Evolutionary conservation across 331 rosid species (phyloP).

Genomic region (Malus hybrid): DNA sequence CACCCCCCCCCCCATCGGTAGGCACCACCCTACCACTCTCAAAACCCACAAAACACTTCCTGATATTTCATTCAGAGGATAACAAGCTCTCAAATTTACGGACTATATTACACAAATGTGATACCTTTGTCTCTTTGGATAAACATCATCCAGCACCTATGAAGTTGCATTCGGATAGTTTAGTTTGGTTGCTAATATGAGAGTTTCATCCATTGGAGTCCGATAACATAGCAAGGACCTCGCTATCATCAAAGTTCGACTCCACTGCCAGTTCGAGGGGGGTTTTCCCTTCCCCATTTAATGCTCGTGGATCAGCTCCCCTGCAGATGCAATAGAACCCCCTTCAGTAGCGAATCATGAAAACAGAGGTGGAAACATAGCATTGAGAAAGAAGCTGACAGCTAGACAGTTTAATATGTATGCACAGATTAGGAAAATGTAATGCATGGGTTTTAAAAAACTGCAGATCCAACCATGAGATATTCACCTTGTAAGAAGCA

Average conservation of each 20-base stretch:
- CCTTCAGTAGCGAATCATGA: constrained; percentile 13
- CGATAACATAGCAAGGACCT: constrained; percentile 45
- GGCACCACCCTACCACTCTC: constrained; percentile 67
- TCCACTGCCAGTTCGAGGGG: constrained; percentile 65
- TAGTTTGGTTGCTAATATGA: neutral
- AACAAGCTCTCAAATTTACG: constrained; percentile 41
- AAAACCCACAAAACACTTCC: constrained; percentile 34
- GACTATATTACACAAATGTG: constrained; percentile 65
- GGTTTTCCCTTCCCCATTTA: constrained; percentile 81
- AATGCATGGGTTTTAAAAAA: neutral
- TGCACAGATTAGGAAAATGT: neutral
- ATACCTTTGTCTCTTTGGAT: constrained; percentile 33
- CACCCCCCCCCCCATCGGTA: constrained; percentile 51
- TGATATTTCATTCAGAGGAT: constrained; percentile 26
- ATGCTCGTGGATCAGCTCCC: constrained; percentile 88
- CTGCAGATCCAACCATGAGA: neutral
- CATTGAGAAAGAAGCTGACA: neutral
- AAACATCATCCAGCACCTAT: constrained; percentile 14
- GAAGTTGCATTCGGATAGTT: constrained; percentile 17
- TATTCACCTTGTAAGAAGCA: constrained; percentile 76
- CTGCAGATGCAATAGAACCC: constrained; percentile 37
- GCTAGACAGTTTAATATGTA: neutral
- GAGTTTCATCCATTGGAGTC: constrained; percentile 62
- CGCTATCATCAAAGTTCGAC: constrained; percentile 56
- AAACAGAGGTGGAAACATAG: neutral